phyloP scores from a whole-genome alignment of 192 early-diverging fungal genomes.

The Dimargaris xerosporica region DNA sequence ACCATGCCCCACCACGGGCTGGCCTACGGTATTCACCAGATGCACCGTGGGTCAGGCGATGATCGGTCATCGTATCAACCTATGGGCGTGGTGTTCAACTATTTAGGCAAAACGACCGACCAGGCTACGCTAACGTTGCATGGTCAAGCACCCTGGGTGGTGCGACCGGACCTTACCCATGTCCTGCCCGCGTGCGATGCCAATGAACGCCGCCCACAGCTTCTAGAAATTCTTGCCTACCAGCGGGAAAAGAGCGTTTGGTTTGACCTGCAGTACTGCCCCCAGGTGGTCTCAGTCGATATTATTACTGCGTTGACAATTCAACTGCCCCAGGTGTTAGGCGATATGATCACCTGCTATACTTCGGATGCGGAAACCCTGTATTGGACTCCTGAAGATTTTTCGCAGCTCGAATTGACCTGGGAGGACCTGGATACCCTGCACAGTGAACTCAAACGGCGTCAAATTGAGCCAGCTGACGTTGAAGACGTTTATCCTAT shows the following conservation, averaged over 20 bases:
- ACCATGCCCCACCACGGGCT: too few species aligned
- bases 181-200: neutral
- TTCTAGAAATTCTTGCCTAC: neutral
- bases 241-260: neutral
- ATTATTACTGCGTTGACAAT: neutral
- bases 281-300: neutral
- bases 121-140: neutral
- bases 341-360: neutral
- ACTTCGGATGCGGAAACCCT: neutral
- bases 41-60: too few species aligned
- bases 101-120: neutral
- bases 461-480: neutral
- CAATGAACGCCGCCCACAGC: neutral
- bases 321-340: neutral
- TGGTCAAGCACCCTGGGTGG: neutral
- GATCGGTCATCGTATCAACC: neutral
- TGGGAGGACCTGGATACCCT: neutral
- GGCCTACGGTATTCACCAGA: too few species aligned
- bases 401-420: neutral
- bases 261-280: neutral
- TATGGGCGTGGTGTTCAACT: slow-evolving; percentile 1
- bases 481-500: neutral
- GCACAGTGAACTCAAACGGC: neutral
- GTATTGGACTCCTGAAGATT: neutral
- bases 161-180: neutral